Base-by-base conservation (phyloP, 2,329 filamentous ascomycete species). In the Colletotrichum nymphaeae region DNA sequence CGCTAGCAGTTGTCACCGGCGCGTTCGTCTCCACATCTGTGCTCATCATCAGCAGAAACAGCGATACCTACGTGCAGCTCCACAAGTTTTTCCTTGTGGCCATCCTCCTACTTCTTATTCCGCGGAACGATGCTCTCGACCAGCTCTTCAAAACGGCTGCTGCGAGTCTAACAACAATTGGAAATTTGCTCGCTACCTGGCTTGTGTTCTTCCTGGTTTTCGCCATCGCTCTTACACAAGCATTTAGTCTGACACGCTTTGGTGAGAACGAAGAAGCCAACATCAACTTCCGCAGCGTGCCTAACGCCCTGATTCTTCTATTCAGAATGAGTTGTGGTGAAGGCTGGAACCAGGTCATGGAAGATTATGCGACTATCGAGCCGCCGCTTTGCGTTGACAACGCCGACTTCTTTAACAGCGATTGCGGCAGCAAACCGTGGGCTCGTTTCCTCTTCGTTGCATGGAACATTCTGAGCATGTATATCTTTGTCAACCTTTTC, bases 381-480 rank as follows among this genome's bases (percentile, higher is more conserved):
- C 92, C 93, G 3, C 96, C 96, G 0, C 89, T 94, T 64, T 99
- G 97, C 83, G 95, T 95, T 1, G 87, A 92, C 24, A 88, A 88
- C 46, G 79, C 85, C 1, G 88, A 88, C 52, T 98, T 98, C 82
- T 96, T 95, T 78, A 86, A 94, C 55, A 97, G 95, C 78, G 97
- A 99, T 83, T 99, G 97, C 79, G 97, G 97, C 72, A 98, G 96
- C 84, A 90, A 92, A 63, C 89, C 91, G 52, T 99, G 97, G 95
- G 95, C 97, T 8, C 89, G 95, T 64, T 91, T 92, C 42, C 87
- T 99, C 11, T 99, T 99, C 85, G 95, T 98, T 71, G 91, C 93
- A 5, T 99, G 97, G 97, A 99, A 99, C 86, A 96, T 99, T 78
- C 89, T 99, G 83, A 98, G 96, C 93, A 99, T 99, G 97, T 99